Evolutionary conservation across 495 filamentous ascomycete species (phyloP), one percentile per base, ranked within the genome.

Genomic region (Aspergillus sclerotiicarbonarius): DNA sequence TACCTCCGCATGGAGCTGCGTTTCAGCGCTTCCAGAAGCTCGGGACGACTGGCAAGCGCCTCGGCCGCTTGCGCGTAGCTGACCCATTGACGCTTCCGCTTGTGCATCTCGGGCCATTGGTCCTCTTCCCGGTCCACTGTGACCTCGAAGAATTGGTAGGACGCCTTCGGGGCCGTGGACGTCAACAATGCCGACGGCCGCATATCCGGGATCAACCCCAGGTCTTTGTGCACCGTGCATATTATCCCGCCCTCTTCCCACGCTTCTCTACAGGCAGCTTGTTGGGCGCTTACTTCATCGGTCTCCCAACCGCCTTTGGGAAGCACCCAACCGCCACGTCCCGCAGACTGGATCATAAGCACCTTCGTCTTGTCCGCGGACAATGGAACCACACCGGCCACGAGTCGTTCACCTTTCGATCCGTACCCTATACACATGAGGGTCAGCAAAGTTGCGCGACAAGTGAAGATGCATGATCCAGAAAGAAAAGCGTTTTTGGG

Each of bases 301-400:
- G 84, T 87, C 73, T 98, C 94, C 90, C 95, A 98, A 54, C 94
- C 94, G 63, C 94, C 94, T 71, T 98, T 98, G 53, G 94, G 94
- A 54, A 98, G 80, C 39, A 98, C 93, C 94, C 95, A 98, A 59
- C 90, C 90, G 56, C 83, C 84, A 60, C 92, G 89, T 53, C 90
- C 83, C 51, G 88, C 90, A 45, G 92, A 96, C 74, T 96, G 90
- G 65, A 98, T 95, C 71, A 98, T 81, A 65, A 98, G 80, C 53
- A 98, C 94, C 73, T 87, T 81, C 59, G 82, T 87, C 67, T 87
- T 88, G 71, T 90, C 87, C 58, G 73, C 59, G 67, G 84, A 89
- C 63, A 87, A 81, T 71, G 95, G 91, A 31, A 98, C 95, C 37
- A 98, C 87, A 57, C 94, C 94, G 44, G 94, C 92, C 58, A 98